Base-by-base conservation (phyloP, 352 stramenopile species). In the Phytopythium kandeliae region DNA sequence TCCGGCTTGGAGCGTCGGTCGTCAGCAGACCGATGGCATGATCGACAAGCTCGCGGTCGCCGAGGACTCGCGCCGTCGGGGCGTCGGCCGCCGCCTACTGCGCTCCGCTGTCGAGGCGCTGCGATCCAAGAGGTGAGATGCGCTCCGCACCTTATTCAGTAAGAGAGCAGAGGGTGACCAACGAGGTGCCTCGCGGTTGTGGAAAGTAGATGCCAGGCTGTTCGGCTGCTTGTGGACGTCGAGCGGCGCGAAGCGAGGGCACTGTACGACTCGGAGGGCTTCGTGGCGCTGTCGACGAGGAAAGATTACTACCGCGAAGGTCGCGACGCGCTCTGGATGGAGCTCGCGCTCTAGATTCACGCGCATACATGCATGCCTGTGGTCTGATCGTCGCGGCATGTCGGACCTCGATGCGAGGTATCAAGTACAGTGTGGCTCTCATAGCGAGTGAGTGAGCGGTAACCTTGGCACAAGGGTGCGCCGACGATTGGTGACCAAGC, bases 1-100 rank as follows among this genome's bases (percentile, higher is more conserved):
- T 54, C 28, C 28, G 47, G 35, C 3, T 26, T 41, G 21, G 26
- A 12, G 28, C 51, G 31, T 16, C 16, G 47, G n/a, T 35, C 35
- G 33, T 9, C 50, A 17, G 34, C 7, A 82, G 72, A 40, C 54
- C 13, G 59, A 61, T 12, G 67, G 69, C 4, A 60, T 71, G 51
- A 62, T 83, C 31, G 69, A 78, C 53, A 76, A 76, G 40, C 55
- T 83, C 22, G 69, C 72, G 6, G 66, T 83, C 30, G 62, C 62
- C 17, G 57, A 71, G 51, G 34, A 58, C 46, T 47, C 42, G 2
- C 53, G 63, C 30, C 67, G 69, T 12, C 57, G 60, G 22, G 67
- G 67, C 15, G 17, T 84, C 25, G 72, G 60, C 3, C 62, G 67
- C 12, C 34, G 17, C 11, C 51, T 84, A 30, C 33, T 84, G 36